phyloP scores from a whole-genome alignment of 2,329 filamentous ascomycete genomes.

The Mycosphaerelloides madeirae region DNA sequence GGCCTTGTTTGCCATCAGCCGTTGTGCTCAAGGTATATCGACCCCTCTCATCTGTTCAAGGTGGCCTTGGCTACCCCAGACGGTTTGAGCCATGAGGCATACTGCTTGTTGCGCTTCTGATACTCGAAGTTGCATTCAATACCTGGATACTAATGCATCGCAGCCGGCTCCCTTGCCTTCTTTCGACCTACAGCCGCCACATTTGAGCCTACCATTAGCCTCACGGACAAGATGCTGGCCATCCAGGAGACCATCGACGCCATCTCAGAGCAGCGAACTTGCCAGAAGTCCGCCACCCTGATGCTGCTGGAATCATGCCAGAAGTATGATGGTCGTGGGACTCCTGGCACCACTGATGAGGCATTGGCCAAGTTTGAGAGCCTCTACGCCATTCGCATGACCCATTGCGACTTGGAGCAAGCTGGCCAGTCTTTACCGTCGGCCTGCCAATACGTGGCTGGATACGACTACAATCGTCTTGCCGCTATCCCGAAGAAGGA shows the following conservation, averaged over 20 bases:
- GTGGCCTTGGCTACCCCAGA: no score
- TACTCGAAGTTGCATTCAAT: no score
- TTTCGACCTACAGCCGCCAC: neutral
- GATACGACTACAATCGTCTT: slow-evolving; percentile 31
- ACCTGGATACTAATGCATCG: no score
- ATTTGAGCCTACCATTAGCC: slow-evolving; percentile 1
- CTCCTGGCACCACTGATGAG: slow-evolving; percentile 19
- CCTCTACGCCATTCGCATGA: slow-evolving; percentile 58
- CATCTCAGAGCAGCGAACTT: slow-evolving; percentile 46
- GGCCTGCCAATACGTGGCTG: slow-evolving; percentile 47
- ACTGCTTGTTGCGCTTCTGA: no score
- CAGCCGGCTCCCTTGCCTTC: no score
- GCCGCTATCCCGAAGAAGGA: slow-evolving; percentile 32
- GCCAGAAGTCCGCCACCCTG: slow-evolving; percentile 49
- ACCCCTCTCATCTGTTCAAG: no score
- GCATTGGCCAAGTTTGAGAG: slow-evolving; percentile 36
- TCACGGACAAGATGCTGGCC: slow-evolving; percentile 17
- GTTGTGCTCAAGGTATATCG: no score
- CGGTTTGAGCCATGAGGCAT: no score
- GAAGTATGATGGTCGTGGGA: slow-evolving; percentile 37
- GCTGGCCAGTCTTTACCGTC: slow-evolving; percentile 49
- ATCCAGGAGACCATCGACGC: slow-evolving; percentile 43
- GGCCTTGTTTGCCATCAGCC: no score
- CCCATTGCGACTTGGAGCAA: slow-evolving; percentile 58
- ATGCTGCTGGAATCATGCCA: slow-evolving; percentile 53